Base-by-base conservation (phyloP, 106 monocot species). In the Phalaenopsis equestris region DNA sequence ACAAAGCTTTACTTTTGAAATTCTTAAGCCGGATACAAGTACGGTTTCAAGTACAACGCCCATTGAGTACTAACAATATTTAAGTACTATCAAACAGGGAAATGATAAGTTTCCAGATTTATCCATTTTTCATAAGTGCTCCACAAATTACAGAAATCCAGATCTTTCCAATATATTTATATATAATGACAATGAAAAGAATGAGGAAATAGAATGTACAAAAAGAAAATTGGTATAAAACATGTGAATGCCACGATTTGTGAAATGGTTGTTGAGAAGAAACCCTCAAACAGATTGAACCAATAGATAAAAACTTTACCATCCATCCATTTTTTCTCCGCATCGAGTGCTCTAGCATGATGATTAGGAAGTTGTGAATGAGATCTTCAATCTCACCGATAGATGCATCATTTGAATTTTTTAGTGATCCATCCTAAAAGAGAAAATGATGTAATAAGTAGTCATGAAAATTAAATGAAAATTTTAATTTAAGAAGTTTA, bases 261-360 rank as follows among this genome's bases (percentile, higher is more conserved):
- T 1, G 14, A 39, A 70, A 15, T 11, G 12, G 10, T 21, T 68
- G 37, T 16, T 70, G 15, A 39, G 39, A 70, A 70, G n/a, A 70
- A 70, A 14, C 39, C 39, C 70, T 70, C 8, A 16, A 74, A 76
- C 4, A 75, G 14, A 49, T 52, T 24, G 24, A 76, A 56, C 11
- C 39, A 43, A 75, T 11, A 67, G 45, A 45, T 6, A 76, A 10
- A 77, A 77, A 84, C 55, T 82, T 75, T 67, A 94, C 97, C 90
- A 94, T 97, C 97, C 97, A 97, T 49, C 97, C 97, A 87, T 97
- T 92, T 77, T 97, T 97, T 81, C 87, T 87, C 52, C 94, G 91
- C 97, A 97, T 92, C 61, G 97, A 97, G 83, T 97, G 94, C 83
- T 97, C 97, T 58, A 97, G 84, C 72, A 97, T 89, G 79, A 97